Evolutionary conservation across 495 filamentous ascomycete species (phyloP).

Genomic region (Penicillium bialowiezense): DNA sequence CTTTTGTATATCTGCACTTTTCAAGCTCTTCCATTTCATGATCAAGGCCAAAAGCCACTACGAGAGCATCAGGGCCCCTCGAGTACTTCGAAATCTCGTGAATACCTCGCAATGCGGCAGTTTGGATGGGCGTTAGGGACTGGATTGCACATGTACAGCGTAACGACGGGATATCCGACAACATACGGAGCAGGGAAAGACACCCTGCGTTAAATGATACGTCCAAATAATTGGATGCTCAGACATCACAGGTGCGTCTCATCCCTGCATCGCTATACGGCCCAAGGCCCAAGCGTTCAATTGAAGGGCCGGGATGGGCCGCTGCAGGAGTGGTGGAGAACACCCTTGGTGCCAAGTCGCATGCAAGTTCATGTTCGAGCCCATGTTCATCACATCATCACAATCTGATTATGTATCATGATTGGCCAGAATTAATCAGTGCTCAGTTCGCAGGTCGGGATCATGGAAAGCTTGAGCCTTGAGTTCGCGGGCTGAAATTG

Average conservation of each 20-base stretch:
- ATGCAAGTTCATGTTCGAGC: background rate
- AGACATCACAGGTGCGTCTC: background rate
- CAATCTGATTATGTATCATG: background rate
- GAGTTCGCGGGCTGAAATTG: background rate
- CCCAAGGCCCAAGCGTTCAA: background rate
- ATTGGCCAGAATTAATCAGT: background rate
- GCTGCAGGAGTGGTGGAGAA: background rate
- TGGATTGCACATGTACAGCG: background rate
- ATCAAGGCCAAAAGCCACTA: too few species aligned
- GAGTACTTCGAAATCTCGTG: too few species aligned
- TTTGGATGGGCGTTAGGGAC: background rate
- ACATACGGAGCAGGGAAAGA: background rate
- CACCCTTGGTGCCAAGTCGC: background rate
- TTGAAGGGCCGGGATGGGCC: background rate
- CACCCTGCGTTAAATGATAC: background rate
- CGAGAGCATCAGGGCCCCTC: too few species aligned
- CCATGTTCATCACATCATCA: background rate
- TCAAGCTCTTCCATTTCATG: too few species aligned
- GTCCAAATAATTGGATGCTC: background rate
- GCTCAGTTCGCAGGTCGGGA: background rate
- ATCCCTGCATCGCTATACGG: background rate
- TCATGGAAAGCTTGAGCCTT: background rate
- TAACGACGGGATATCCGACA: background rate
- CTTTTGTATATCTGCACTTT: too few species aligned
- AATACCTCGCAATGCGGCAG: too few species aligned